Evolutionary conservation across 768 basidiomycete species (phyloP), one percentile per base, ranked within the genome.

Genomic region (Auricularia sp.): DNA sequence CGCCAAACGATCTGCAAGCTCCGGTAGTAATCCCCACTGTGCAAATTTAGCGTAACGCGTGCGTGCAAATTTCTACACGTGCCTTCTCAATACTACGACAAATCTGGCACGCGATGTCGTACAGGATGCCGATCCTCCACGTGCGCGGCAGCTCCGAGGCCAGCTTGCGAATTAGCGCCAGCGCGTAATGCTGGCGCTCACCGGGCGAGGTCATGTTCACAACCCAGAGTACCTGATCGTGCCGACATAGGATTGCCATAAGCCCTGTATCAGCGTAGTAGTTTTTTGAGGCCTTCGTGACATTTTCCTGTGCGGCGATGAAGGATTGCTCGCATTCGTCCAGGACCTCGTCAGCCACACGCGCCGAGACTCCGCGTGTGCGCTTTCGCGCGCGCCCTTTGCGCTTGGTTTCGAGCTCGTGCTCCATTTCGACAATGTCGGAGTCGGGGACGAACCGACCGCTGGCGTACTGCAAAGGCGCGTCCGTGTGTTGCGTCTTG

Each of bases 61-160:
- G 43, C 34, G n/a, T 44, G 11, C 36, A 4, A 11, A 39, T 4
- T 4, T 4, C 5, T 34, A 10, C 36, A 39, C 36, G 36, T 29
- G 36, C 64, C 59, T 61, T 59, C 36, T 65, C 43, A 36, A 44
- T 36, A 70, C 68, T 6, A 61, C 74, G 2, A 68, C 71, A 8
- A 75, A 80, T 59, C 77, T 72, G 72, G 74, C 76, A 58, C 73
- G 74, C 0, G 73, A 79, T 66, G 64, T 71, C 12, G 76, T 73
- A 12, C 74, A 79, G 63, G 68, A 71, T 34, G 64, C 73, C 1
- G 73, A 78, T 53, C 75, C 76, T 62, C 69, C 67, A 0, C 63
- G 72, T 18, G 72, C 29, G 2, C 10, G 66, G 66, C 3, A 67
- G 64, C 44, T 65, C 61, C 3, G 33, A 33, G 61, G 34, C n/a